Conservation (phyloP, 1,284 basidiomycete species). For the Erythrobasidium hasegawianum region DNA sequence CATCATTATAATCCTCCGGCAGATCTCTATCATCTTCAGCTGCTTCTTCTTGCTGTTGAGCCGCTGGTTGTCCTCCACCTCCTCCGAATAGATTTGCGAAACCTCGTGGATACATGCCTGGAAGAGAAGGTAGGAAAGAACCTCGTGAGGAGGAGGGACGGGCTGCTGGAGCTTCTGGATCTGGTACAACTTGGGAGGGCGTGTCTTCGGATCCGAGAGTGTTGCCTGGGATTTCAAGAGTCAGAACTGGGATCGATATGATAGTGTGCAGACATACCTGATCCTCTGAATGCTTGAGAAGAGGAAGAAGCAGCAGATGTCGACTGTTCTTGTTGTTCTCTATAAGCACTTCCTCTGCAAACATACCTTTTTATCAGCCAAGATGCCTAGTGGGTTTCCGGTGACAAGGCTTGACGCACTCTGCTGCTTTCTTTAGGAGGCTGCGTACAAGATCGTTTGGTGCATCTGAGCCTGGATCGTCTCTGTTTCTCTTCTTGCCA, state of each 20-base stretch:
- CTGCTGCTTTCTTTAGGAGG: conserved; percentile 73
- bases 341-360: conserved; percentile 23
- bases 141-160: conserved; percentile 38
- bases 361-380: not conserved
- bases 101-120: conserved; percentile 36
- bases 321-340: conserved; percentile 3
- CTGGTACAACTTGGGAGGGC: conserved; percentile 66
- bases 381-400: not conserved
- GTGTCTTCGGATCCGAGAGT: conserved; percentile 82
- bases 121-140: conserved; percentile 13
- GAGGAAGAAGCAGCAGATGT: not conserved
- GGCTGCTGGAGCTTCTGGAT: conserved; percentile 54
- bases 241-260: too few species aligned
- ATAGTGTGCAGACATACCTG: conserved; percentile 5
- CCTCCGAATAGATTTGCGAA: conserved; percentile 32
- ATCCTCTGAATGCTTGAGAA: conserved; percentile 51
- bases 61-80: conserved; percentile 5
- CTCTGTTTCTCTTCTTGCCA: conserved; percentile 50
- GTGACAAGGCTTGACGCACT: conserved; percentile 56
- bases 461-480: conserved; percentile 56
- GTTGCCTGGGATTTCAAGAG: conserved; percentile 58
- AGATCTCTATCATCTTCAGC: conserved; percentile 47
- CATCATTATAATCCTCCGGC: conserved; percentile 53
- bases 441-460: conserved; percentile 64
- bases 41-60: conserved; percentile 36